Evolutionary conservation across 768 basidiomycete species (phyloP).

Genomic region (Phallus indusiatus): DNA sequence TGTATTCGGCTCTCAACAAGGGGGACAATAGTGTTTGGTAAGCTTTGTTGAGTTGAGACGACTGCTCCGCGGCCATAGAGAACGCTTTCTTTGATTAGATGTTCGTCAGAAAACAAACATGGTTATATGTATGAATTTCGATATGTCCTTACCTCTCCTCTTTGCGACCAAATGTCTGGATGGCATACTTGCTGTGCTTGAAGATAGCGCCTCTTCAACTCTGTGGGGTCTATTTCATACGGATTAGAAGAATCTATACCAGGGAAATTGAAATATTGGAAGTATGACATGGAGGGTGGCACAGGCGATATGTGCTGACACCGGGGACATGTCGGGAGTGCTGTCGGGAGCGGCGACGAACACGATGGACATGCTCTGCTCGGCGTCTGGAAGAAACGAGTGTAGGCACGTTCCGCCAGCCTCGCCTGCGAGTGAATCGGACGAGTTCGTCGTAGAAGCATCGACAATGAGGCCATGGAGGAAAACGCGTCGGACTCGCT

Average conservation of each 20-base stretch:
- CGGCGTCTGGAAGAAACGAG: not conserved
- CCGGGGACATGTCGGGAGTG: constrained; percentile 64
- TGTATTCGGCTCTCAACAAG: constrained; percentile 69
- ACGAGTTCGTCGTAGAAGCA: not conserved
- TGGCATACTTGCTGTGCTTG: constrained; percentile 70
- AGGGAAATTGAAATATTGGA: constrained; percentile 60
- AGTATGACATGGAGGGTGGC: constrained; percentile 45
- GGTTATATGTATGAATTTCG: constrained; percentile 8
- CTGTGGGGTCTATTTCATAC: constrained; percentile 53
- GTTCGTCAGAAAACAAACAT: not conserved
- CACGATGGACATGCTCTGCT: constrained; percentile 50
- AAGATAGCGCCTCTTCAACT: constrained; percentile 58
- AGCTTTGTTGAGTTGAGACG: constrained; percentile 73
- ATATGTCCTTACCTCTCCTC: constrained; percentile 40
- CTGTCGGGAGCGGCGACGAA: constrained; percentile 44
- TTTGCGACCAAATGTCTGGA: constrained; percentile 76
- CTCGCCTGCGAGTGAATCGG: not conserved
- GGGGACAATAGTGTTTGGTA: constrained; percentile 71
- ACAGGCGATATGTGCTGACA: constrained; percentile 61
- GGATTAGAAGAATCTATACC: constrained; percentile 44
- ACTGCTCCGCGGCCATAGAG: constrained; percentile 53
- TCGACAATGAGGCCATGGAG: not conserved
- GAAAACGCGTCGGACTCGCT: not conserved
- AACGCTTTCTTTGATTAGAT: constrained; percentile 38
- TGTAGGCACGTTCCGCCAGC: not conserved